Conservation (phyloP, 805 yeast species). For the Huiozyma naganishii region DNA sequence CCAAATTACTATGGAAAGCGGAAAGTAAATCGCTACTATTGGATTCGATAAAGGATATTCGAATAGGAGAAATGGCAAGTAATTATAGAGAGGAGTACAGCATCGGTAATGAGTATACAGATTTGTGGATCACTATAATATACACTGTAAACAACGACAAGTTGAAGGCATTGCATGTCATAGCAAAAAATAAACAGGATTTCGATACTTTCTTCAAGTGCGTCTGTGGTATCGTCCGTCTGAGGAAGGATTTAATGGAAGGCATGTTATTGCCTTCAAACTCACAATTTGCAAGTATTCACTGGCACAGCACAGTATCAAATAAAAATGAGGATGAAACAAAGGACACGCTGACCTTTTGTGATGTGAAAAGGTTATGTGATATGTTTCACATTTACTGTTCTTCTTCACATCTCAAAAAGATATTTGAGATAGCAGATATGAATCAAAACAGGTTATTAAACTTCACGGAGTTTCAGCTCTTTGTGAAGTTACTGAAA, state of each 20-base stretch:
- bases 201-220: slow-evolving; percentile 47
- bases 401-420: slow-evolving; percentile 33
- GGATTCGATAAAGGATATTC: slow-evolving; percentile 26
- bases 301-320: slow-evolving; percentile 46
- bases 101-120: slow-evolving; percentile 51
- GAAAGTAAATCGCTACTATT: slow-evolving; percentile 21
- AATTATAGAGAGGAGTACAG: slow-evolving; percentile 82
- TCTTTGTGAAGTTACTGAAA: slow-evolving; percentile 59
- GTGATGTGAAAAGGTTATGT: slow-evolving; percentile 57
- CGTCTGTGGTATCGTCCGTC: slow-evolving; percentile 41
- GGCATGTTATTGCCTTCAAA: slow-evolving; percentile 51
- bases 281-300: slow-evolving; percentile 49
- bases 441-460: slow-evolving; percentile 38
- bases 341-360: slow-evolving; percentile 41
- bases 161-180: slow-evolving; percentile 68
- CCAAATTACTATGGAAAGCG: slow-evolving; percentile 21
- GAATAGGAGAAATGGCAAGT: slow-evolving; percentile 57
- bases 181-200: slow-evolving; percentile 45
- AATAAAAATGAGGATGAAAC: slow-evolving; percentile 25
- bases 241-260: slow-evolving; percentile 51
- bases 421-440: slow-evolving; percentile 47
- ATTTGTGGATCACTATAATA: slow-evolving; percentile 72
- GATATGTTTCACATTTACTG: slow-evolving; percentile 63
- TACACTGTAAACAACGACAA: slow-evolving; percentile 54
- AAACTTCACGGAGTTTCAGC: slow-evolving; percentile 63